Evolutionary conservation across 2,329 filamentous ascomycete genomes (phyloP), one percentile per base, ranked within the genome.

Genomic region (Arthrobotrys pseudoclavata): DNA sequence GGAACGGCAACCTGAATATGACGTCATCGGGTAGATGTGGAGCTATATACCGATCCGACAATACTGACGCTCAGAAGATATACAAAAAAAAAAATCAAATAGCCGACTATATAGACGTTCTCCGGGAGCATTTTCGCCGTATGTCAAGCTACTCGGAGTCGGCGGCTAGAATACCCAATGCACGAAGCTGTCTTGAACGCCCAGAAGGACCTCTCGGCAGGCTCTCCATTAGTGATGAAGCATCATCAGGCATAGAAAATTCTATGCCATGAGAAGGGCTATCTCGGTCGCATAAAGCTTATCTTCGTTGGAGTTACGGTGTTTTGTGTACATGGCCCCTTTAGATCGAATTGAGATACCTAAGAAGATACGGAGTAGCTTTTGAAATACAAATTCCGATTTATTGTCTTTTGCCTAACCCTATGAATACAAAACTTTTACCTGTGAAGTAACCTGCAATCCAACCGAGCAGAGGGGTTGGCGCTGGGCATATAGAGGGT

Each of bases 271-370:
- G n/a, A n/a, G n/a, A n/a, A 7, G 37, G 37, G 13, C 10, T 15
- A 40, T 40, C 2, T 5, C 2, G 5, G 47, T 50, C 20, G 6
- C 10, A 45, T 5, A 20, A 45, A 6, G n/a, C 20, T 45, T 40
- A 3, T 18, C 20, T 45, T n/a, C 2, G 24, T 37, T 15, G 29
- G 52, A 37, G 29, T 57, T 57, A 34, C 40, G 52, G 52, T 57
- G 52, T 37, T 37, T 57, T 22, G 29, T 37, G n/a, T 53, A 18
- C 15, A 26, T 26, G 26, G 24, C 42, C n/a, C 1, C 13, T 37
- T 40, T 37, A 15, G 20, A 53, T 5, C 15, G 4, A 15, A 31
- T 53, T 53, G 12, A 57, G 29, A 57, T 57, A 57, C 52, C 52
- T 29, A 57, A 20, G 52, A 15, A 15, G 34, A 31, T 31, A 31